Conservation (phyloP, 495 filamentous ascomycete species). For the Neurospora sp. region DNA sequence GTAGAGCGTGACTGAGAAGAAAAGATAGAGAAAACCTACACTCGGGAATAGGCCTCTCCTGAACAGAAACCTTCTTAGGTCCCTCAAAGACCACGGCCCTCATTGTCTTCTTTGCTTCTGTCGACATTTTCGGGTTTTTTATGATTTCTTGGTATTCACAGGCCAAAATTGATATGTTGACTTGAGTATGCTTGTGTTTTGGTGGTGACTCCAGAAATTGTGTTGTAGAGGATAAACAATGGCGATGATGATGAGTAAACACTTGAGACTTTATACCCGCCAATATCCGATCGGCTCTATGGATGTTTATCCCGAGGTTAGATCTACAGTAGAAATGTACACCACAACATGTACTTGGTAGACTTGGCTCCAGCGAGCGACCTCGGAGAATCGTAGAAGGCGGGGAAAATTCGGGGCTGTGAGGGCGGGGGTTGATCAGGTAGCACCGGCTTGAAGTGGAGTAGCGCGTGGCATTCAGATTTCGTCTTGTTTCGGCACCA, state of each 20-base stretch:
- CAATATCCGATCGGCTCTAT: not conserved
- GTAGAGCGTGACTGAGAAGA: no score
- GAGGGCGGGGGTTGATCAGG: not conserved
- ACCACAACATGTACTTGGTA: not conserved
- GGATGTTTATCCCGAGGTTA: not conserved
- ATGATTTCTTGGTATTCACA: not conserved
- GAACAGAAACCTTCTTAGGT: conserved; percentile 47
- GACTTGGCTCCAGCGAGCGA: not conserved
- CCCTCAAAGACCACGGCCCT: conserved; percentile 64
- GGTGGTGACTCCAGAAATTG: not conserved
- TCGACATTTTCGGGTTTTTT: not conserved
- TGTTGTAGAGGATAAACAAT: not conserved
- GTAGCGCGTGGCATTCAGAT: not conserved
- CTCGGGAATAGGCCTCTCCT: conserved; percentile 55
- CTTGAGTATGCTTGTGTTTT: not conserved
- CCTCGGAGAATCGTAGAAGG: not conserved
- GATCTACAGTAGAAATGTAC: not conserved
- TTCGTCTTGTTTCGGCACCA: not conserved
- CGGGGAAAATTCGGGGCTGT: not conserved
- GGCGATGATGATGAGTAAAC: not conserved
- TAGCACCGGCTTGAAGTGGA: not conserved
- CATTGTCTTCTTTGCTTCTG: conserved; percentile 34
- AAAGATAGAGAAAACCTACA: conserved; percentile 16
- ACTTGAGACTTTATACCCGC: not conserved
- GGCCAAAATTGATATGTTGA: not conserved